Evolutionary conservation across 805 yeast species (phyloP).

Genomic region (Lipomyces yamanashiensis): DNA sequence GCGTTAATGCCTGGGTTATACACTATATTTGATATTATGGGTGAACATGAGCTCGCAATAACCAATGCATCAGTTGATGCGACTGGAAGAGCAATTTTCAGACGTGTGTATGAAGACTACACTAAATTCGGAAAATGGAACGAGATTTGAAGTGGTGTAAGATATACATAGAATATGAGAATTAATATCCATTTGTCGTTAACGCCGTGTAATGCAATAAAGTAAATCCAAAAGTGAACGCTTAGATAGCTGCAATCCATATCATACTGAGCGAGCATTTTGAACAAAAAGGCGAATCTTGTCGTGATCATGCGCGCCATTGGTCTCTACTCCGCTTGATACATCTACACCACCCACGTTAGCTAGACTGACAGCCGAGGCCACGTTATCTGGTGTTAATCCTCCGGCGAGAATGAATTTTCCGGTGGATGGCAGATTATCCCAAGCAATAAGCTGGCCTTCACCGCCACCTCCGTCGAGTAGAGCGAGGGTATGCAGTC

Average conservation of each 20-base stretch:
- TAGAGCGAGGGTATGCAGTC: constrained; percentile 60
- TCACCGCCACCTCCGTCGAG: constrained; percentile 86
- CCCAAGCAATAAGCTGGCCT: constrained; percentile 83
- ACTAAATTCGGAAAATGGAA: constrained; percentile 82
- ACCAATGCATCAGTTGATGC: constrained; percentile 69
- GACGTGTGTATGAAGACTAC: constrained; percentile 71
- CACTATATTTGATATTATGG: constrained; percentile 68
- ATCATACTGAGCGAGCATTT: constrained; percentile 17
- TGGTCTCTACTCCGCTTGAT: constrained; percentile 89
- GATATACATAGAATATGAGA: background rate
- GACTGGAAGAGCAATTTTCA: constrained; percentile 71
- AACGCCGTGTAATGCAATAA: too few relatives aligned
- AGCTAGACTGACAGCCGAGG: constrained; percentile 51
- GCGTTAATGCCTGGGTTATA: constrained; percentile 61
- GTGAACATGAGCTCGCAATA: constrained; percentile 65
- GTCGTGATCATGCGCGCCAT: constrained; percentile 69
- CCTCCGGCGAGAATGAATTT: constrained; percentile 87
- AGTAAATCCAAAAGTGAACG: too few relatives aligned
- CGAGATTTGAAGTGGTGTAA: constrained; percentile 45
- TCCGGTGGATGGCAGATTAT: constrained; percentile 48
- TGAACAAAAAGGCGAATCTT: constrained; percentile 66
- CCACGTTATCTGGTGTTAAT: constrained; percentile 73
- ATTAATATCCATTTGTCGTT: too few relatives aligned
- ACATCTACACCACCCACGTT: constrained; percentile 93
- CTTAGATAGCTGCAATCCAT: too few relatives aligned